Evolutionary conservation across 805 yeast species (phyloP).

Genomic region (Suhomyces sp.): DNA sequence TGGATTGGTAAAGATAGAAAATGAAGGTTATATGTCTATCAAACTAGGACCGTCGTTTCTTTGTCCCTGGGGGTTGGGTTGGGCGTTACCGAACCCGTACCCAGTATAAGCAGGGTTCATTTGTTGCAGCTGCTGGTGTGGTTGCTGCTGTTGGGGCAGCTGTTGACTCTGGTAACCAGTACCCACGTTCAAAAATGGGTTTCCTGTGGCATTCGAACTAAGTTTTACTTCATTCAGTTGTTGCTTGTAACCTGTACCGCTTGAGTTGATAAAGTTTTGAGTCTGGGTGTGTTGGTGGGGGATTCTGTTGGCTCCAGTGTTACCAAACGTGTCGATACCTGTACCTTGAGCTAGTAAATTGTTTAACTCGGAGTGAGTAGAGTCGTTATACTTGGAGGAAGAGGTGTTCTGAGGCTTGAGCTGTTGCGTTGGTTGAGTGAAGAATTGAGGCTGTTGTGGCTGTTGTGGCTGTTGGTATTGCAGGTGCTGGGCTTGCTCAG

Average conservation of each 20-base stretch:
- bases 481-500: conserved; percentile 32
- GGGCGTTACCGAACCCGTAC: conserved; percentile 85
- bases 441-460: conserved; percentile 6
- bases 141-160: conserved; percentile 19
- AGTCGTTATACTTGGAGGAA: conserved; percentile 37
- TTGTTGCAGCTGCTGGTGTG: conserved; percentile 15
- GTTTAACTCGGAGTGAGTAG: conserved; percentile 65
- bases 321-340: conserved; percentile 91
- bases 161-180: conserved; percentile 34
- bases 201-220: conserved; percentile 43
- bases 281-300: conserved; percentile 92
- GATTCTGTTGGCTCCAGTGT: conserved; percentile 75
- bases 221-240: conserved; percentile 32
- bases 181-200: conserved; percentile 66
- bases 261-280: conserved; percentile 76
- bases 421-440: conserved; percentile 21
- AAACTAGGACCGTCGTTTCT: conserved; percentile 43
- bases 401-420: conserved; percentile 26
- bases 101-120: conserved; percentile 86
- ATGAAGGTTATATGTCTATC: conserved; percentile 36
- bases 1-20: background rate
- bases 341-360: conserved; percentile 79
- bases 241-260: conserved; percentile 78
- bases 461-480: conserved; percentile 12
- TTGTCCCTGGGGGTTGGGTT: conserved; percentile 31